These are phyloP conservation scores for Yamadazyma sp. DNA, from an alignment of 1,139 yeast species.

Conservation along the genomic window DNA sequence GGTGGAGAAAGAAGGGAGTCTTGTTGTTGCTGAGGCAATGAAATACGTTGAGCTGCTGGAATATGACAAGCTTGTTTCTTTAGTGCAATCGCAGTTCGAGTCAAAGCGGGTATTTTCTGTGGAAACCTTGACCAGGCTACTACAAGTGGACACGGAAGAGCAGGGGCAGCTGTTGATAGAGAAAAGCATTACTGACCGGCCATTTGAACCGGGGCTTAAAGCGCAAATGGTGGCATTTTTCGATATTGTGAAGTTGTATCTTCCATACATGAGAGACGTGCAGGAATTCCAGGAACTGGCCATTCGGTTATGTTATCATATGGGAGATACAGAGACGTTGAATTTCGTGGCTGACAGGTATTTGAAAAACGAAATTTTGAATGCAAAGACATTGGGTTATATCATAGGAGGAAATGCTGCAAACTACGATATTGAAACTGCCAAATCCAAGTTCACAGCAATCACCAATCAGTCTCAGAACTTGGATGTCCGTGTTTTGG, in stretches of 20 bases:
- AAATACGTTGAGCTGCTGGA: not conserved
- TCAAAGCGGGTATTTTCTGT: conserved; percentile 4
- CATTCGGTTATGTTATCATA: conserved; percentile 12
- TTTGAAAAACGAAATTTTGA: conserved; percentile 12
- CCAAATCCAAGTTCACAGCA: conserved; percentile 22
- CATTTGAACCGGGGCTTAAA: not conserved
- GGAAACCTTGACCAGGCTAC: not conserved
- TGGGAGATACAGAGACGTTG: conserved; percentile 9
- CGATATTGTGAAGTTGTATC: conserved; percentile 6
- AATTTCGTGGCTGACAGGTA: conserved; percentile 8
- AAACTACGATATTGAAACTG: conserved; percentile 34
- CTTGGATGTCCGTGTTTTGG: conserved; percentile 27
- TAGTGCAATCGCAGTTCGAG: conserved; percentile 1
- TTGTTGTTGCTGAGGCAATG: not conserved
- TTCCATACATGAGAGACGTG: conserved; percentile 5
- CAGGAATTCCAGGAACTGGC: conserved; percentile 11
- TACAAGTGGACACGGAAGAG: not conserved
- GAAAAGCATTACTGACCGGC: conserved; percentile 1
- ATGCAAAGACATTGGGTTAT: conserved; percentile 26
- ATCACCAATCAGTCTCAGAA: conserved; percentile 14
- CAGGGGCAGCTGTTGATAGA: conserved; percentile 1
- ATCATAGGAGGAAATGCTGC: conserved; percentile 29
- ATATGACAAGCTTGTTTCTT: conserved; percentile 1
- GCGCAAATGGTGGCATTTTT: conserved; percentile 1
- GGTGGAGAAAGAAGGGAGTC: conserved; percentile 1